These are phyloP conservation scores for Leccinum griseonigrum DNA, from an alignment of 1,284 basidiomycete species.

Conservation along the genomic window DNA sequence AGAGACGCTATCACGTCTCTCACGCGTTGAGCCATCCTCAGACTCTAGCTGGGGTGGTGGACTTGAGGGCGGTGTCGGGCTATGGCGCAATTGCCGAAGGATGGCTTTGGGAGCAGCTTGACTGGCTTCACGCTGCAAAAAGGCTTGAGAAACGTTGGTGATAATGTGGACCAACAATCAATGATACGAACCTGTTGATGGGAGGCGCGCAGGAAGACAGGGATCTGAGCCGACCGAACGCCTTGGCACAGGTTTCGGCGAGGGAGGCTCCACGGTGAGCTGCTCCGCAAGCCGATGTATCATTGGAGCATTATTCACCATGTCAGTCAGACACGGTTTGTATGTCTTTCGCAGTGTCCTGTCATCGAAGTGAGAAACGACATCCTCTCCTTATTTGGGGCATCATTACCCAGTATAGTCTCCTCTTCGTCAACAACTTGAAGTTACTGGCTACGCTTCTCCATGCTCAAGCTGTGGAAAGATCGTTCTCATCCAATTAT, in stretches of 20 bases:
- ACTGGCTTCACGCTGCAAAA: constrained; percentile 67
- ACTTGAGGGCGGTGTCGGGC: constrained; percentile 35
- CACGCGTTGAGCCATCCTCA: constrained; percentile 13
- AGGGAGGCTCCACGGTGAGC: constrained; percentile 23
- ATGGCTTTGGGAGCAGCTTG: constrained; percentile 51
- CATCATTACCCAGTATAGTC: neutral
- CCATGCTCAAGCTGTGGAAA: constrained; percentile 50
- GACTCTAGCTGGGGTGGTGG: constrained; percentile 18
- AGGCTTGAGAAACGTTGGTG: constrained; percentile 44
- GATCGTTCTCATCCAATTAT: constrained; percentile 37
- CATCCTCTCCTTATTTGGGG: constrained; percentile 2
- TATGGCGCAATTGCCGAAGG: constrained; percentile 45
- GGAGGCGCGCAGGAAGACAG: constrained; percentile 66
- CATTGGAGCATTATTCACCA: constrained; percentile 58
- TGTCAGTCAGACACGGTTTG: constrained; percentile 16
- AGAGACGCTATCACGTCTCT: constrained; percentile 29
- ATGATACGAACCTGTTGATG: constrained; percentile 51
- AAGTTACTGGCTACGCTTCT: no score
- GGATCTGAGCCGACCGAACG: constrained; percentile 46
- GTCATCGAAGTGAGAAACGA: constrained; percentile 18
- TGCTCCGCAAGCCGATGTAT: constrained; percentile 41
- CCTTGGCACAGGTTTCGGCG: constrained; percentile 24
- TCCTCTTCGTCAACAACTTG: no score
- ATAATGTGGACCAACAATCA: constrained; percentile 10
- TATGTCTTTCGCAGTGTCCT: neutral